Evolutionary conservation across 2,329 filamentous ascomycete species (phyloP).

Genomic region (Aspergillus neoniger): DNA sequence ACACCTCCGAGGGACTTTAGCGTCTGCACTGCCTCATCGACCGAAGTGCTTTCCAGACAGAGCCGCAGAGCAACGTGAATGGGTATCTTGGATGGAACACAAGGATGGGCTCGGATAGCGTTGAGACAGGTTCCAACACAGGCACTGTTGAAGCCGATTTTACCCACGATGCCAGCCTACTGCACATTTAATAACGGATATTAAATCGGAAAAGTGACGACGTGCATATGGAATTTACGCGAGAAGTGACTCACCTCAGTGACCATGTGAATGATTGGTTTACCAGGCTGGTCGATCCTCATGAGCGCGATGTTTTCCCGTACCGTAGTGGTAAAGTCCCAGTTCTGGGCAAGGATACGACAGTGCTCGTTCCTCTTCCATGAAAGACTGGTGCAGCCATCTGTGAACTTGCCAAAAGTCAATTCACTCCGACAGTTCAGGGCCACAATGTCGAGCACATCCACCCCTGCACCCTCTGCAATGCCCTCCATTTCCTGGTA

Average conservation of each 20-base stretch:
- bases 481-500: constrained; percentile 55
- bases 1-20: constrained; percentile 53
- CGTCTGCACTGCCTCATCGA: constrained; percentile 48
- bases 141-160: constrained; percentile 63
- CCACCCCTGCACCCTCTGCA: constrained; percentile 52
- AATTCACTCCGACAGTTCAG: constrained; percentile 64
- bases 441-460: constrained; percentile 57
- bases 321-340: constrained; percentile 60
- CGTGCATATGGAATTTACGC: no score
- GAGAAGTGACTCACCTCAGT: constrained; percentile 45
- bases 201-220: not conserved
- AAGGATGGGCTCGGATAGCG: constrained; percentile 60
- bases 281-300: constrained; percentile 47
- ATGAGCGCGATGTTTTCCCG: constrained; percentile 55
- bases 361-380: constrained; percentile 48
- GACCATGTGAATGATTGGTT: constrained; percentile 56
- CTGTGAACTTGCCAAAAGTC: constrained; percentile 57
- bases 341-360: constrained; percentile 56
- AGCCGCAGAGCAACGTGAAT: constrained; percentile 63
- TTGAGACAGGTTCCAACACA: constrained; percentile 65
- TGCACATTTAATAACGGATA: not conserved
- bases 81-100: constrained; percentile 55
- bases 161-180: constrained; percentile 60
- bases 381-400: constrained; percentile 59
- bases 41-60: constrained; percentile 55